Evolutionary conservation across 208 protist species (phyloP), one percentile per base, ranked within the genome.

Genomic region (Endotrypanum monterogeii): DNA sequence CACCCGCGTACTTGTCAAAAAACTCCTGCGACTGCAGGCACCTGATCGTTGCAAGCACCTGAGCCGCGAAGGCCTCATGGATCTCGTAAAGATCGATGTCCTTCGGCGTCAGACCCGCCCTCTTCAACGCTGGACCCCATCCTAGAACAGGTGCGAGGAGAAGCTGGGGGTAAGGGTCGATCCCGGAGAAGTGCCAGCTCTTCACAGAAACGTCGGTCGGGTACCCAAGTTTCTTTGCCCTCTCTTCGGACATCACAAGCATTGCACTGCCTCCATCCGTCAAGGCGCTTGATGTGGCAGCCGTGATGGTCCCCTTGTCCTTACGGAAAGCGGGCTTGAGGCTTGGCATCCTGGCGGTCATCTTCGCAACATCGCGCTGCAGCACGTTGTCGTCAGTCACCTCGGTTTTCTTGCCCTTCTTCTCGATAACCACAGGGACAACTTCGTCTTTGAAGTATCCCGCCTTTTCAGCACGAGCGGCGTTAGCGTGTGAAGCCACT

Each of bases 71-170:
- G 2, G 93, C 93, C 77, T 97, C 93, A 67, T 97, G 93, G 35
- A 97, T 90, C 73, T 97, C 93, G 67, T 90, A 94, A 7, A 95
- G 72, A 71, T 96, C 91, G 46, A 97, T 92, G 63, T 97, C 89
- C 55, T 95, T 80, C 28, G 90, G 37, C 12, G 80, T 88, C 25
- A 96, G 30, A 4, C 90, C 90, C 25, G 91, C 92, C 58, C 85
- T 80, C 61, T 94, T 84, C 37, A 96, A 74, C 50, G 67, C 74
- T 50, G 85, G 79, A 16, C 89, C 92, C 84, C 96, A 94, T 1
- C 89, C 92, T 20, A 96, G 75, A 51, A 88, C 92, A 52, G 94
- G 94, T 20, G 90, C 94, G 35, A 97, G 76, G 2, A 97, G 74
- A 12, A 97, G 77, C 84, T 97, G 89, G 48, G 94, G 94, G 48